Base-by-base conservation (phyloP, 495 filamentous ascomycete species). In the Penicillium daleae region DNA sequence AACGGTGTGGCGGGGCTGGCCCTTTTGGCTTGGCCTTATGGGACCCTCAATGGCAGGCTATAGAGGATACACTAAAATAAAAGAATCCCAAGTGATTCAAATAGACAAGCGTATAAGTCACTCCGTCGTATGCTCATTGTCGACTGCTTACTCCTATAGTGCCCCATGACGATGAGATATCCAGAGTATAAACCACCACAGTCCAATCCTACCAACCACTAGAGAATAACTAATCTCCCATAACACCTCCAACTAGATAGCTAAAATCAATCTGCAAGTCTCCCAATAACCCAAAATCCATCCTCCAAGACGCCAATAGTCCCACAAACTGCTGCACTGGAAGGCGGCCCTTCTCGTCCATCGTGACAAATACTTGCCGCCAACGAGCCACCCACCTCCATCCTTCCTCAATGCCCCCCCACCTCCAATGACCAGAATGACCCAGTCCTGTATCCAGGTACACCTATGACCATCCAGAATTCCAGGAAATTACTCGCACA, bases 311-410 rank as follows among this genome's bases (percentile, higher is more conserved):
- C 12, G 6, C 22, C 46, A 50, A 50, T 50, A 50, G 46, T 50
- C 46, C 42, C 37, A 17, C 37, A 15, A 46, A 1, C n/a, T 24
- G 24, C 46, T 50, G 46, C 46, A 50, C 24, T 13, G 19, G 42
- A n/a, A n/a, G 13, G 6, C 21, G 42, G 42, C 40, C 39, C n/a
- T 22, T 50, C 22, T 50, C 46, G n/a, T n/a, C n/a, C n/a, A n/a
- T 50, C 46, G 46, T 50, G 46, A 50, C 46, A 50, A 50, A 50
- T 50, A 50, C 46, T 50, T 50, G 46, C 46, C 46, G 13, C 12
- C 0, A 8, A 26, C 12, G 4, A 26, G 2, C 24, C 46, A 24
- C 24, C 46, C 19, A 7, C 46, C 46, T 5, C 46, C 24, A 50
- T 17, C 46, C 46, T 50, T 27, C 26, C 46, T 4, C 6, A n/a